Evolutionary conservation across 2,329 filamentous ascomycete species (phyloP), one percentile per base, ranked within the genome.

Genomic region (Graphilbum fragrans): DNA sequence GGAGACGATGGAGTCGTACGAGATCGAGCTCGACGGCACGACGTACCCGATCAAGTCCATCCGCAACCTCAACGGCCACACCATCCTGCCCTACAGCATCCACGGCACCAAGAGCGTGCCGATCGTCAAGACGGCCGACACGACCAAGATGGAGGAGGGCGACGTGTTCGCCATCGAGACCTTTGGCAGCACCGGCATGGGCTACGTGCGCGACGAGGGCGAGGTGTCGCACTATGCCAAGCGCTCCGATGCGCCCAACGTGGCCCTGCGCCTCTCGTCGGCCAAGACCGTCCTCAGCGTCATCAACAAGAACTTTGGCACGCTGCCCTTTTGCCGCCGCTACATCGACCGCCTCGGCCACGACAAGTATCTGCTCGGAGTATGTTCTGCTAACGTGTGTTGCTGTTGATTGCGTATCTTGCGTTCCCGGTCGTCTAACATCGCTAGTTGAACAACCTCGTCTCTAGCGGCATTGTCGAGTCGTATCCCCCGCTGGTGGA

Each of bases 71-170:
- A 90, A 84, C 55, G 87, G 86, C 10, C 88, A 95, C 66, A 90
- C 84, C 50, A 95, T 95, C 55, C 71, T 85, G 43, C 87, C 79
- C 47, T 92, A 88, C 67, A 80, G 78, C 58, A 95, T 95, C 53
- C 88, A 95, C 64, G 87, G 88, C 44, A 83, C 78, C 53, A 95
- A 95, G 71, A 87, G 84, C 50, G 86, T 95, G 39, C 90, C 88
- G 0, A 94, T 95, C 54, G 86, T 95, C 49, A 94, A 94, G 68
- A 81, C 78, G 47, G 75, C 76, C 47, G 86, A 94, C 55, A 78
- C 81, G 58, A 93, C 86, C 40, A 94, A 94, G 72, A 96, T 96
- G 90, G 88, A 95, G 65, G 90, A 95, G 63, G 87, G 87, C 34
- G 88, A 96, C 56, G 80, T 87, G 17, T 96, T 93, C 60, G 88